Evolutionary conservation across 2,329 filamentous ascomycete genomes (phyloP).

Genomic region (Thelonectria rubi): DNA sequence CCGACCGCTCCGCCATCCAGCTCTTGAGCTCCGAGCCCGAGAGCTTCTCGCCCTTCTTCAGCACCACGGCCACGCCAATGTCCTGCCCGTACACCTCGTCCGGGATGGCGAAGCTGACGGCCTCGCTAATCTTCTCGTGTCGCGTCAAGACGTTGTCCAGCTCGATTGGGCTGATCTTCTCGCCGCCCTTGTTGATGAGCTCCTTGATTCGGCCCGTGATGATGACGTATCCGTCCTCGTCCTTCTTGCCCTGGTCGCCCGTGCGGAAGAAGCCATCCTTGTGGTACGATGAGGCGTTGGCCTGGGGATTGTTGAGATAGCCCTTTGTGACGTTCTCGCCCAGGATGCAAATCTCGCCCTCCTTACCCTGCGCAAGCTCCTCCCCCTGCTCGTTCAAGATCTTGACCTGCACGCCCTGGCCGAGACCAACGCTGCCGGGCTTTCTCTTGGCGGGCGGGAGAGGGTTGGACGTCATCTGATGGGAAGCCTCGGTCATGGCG

Average conservation of each 20-base stretch:
- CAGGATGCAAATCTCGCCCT: slow-evolving; percentile 84
- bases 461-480: slow-evolving; percentile 84
- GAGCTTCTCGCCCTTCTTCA: slow-evolving; percentile 70
- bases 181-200: slow-evolving; percentile 88
- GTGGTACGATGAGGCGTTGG: slow-evolving; percentile 79
- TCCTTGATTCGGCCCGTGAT: slow-evolving; percentile 96
- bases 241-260: slow-evolving; percentile 84
- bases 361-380: slow-evolving; percentile 72
- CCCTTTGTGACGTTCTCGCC: slow-evolving; percentile 87
- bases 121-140: slow-evolving; percentile 77
- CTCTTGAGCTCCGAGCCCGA: slow-evolving; percentile 68
- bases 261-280: slow-evolving; percentile 85
- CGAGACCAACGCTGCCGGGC: slow-evolving; percentile 83
- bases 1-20: slow-evolving; percentile 75
- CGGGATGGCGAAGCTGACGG: slow-evolving; percentile 83
- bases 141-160: slow-evolving; percentile 84
- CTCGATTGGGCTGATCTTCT: slow-evolving; percentile 90
- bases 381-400: slow-evolving; percentile 77
- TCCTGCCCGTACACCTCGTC: slow-evolving; percentile 88
- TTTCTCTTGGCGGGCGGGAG: slow-evolving; percentile 76
- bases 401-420: slow-evolving; percentile 82
- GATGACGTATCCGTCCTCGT: slow-evolving; percentile 81
- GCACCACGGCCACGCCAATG: slow-evolving; percentile 78
- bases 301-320: slow-evolving; percentile 83
- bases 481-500: slow-evolving; percentile 90